Base-by-base conservation (phyloP, 805 yeast species). In the Metschnikowia drakensbergensis region DNA sequence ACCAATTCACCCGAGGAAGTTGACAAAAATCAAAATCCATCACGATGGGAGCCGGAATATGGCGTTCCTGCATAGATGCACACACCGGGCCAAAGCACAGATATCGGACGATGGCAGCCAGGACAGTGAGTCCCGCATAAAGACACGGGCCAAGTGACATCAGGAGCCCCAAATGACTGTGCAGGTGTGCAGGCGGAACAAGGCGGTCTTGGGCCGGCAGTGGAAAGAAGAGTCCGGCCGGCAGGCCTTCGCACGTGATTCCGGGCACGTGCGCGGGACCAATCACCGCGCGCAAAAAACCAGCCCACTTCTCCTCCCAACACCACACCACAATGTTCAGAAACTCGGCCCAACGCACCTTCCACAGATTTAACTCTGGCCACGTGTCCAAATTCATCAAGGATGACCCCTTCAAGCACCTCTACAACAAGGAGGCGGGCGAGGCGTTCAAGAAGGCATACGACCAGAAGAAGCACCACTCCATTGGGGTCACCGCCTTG, bases 401-500 rank as follows among this genome's bases (percentile, higher is more conserved):
- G 54, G 75, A 72, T 42, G 59, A 60, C 34, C 75, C 77, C 22
- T 72, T 61, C 65, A 55, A 75, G 45, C 57, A 58, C 46, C 67
- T 66, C 52, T 58, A 63, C 54, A 74, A 82, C 68, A 72, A 79
- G 57, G 82, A 78, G 58, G 86, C 86, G 58, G 95, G 89, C 54
- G 79, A 81, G 59, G 88, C 81, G 32, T 89, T 82, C 76, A 75
- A 73, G 63, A 77, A 81, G 60, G 75, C 75, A 45, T 54, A 76
- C 54, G 79, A 81, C 58, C 88, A 84, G 58, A 79, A 87, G 64
- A 76, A 76, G 62, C 84, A 84, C 66, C 99, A 92, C 74, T 91
- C 97, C 49, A 75, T 69, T 54, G 77, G 80, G 56, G 84, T 96
- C 56, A 78, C 95, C 52, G 70, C 72, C 38, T 75, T 84, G 60